phyloP scores from a whole-genome alignment of 1,284 basidiomycete species.

The Cutaneotrichosporon sp. region DNA sequence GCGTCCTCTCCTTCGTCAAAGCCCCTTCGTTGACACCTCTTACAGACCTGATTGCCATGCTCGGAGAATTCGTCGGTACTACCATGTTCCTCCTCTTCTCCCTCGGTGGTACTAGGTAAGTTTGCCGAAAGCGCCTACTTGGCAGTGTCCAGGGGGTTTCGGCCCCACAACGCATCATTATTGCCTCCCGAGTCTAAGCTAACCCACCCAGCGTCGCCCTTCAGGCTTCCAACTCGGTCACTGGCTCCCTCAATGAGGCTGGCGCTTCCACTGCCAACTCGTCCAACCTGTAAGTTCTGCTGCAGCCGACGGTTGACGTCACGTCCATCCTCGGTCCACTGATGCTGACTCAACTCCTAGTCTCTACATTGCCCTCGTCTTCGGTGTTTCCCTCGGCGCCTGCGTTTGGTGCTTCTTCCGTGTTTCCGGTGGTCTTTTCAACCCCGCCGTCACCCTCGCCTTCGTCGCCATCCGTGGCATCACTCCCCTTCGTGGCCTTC shows the following conservation, averaged over 20 bases:
- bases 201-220: conserved; percentile 38
- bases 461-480: conserved; percentile 50
- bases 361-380: conserved; percentile 50
- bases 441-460: conserved; percentile 51
- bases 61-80: conserved; percentile 52
- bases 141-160: no score
- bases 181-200: neutral
- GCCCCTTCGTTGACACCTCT: no score
- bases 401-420: conserved; percentile 52
- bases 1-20: no score
- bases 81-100: conserved; percentile 50
- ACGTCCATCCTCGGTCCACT: neutral
- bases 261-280: conserved; percentile 36
- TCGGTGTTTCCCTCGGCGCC: conserved; percentile 50
- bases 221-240: conserved; percentile 40
- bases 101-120: conserved; percentile 46
- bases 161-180: neutral
- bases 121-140: no score
- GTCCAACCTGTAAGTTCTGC: conserved; percentile 32
- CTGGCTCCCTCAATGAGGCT: conserved; percentile 28
- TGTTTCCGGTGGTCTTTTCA: conserved; percentile 48
- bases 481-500: conserved; percentile 43
- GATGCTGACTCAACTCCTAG: conserved; percentile 36
- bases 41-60: conserved; percentile 47
- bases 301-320: neutral